Evolutionary conservation across 345 rosid species (phyloP), one percentile per base, ranked within the genome.

Genomic region (Ceriops zippeliana): DNA sequence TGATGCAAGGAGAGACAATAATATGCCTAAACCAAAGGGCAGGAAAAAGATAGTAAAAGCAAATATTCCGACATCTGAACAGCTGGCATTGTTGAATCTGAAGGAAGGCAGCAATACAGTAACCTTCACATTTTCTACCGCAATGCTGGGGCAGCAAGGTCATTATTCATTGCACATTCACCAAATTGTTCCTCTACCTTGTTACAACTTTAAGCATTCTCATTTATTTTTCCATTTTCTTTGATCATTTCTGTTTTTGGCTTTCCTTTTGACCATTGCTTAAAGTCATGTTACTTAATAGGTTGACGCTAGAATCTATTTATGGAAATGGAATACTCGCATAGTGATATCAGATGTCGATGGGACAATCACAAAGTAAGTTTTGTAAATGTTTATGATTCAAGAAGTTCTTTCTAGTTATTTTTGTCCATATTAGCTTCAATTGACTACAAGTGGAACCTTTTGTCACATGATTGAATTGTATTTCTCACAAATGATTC

Each of bases 291-390:
- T 42, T 68, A 37, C 59, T 70, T 21, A 69, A 67, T 83, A 95
- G 99, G 98, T 95, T 67, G 96, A 95, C 51, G 96, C 98, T 4
- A 86, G 93, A 70, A 91, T 95, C 52, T 91, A 80, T 85, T 80
- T 88, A 73, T 95, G 99, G 99, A 95, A 90, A 77, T 95, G 98
- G 98, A 89, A 90, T 80, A 75, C 90, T 68, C 92, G 87, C 34
- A 82, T 95, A 62, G 97, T 95, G 64, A 81, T 95, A 73, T 95
- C 99, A 26, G 99, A 95, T 84, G 99, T 95, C 62, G 99, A 95
- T 77, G 99, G 99, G 76, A 95, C 99, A 46, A 95, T 95, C 66
- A 95, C 99, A 66, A 91, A 79, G 99, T 90, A 78, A 82, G 83
- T 42, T 59, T 71, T 52, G n/a, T 32, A n/a, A 37, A 56, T 58